Evolutionary conservation across 2,329 filamentous ascomycete species (phyloP).

Genomic region (Calonectria ilicicola): DNA sequence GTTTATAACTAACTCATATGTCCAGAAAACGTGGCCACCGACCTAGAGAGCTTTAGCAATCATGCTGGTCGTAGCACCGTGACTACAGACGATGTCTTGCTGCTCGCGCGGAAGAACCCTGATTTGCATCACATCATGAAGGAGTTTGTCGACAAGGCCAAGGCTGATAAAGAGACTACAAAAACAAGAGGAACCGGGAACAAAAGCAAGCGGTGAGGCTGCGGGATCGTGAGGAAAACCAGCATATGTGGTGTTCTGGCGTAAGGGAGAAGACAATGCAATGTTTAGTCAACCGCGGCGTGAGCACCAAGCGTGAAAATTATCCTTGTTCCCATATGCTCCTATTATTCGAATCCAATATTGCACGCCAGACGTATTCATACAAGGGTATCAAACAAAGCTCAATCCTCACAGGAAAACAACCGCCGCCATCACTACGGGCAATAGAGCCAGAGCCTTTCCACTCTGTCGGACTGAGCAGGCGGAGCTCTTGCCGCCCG

Average conservation of each 20-base stretch:
- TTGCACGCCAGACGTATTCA: neutral
- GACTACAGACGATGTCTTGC: constrained; percentile 86
- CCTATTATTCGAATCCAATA: neutral
- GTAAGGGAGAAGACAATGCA: neutral
- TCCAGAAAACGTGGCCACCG: constrained; percentile 66
- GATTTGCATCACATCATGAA: constrained; percentile 83
- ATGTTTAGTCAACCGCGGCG: neutral
- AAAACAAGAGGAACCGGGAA: constrained; percentile 46
- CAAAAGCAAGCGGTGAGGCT: constrained; percentile 45
- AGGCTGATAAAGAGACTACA: constrained; percentile 52
- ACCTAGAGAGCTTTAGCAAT: constrained; percentile 69
- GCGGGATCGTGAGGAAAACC: constrained; percentile 8
- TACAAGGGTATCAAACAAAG: neutral
- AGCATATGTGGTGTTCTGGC: constrained; percentile 26
- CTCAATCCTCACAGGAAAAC: neutral
- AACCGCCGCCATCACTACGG: neutral
- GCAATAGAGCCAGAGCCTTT: neutral
- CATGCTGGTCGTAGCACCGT: constrained; percentile 87
- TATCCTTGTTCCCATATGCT: neutral
- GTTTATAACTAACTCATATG: neutral
- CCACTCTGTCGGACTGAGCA: neutral
- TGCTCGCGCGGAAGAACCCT: constrained; percentile 88
- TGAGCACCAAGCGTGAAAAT: neutral
- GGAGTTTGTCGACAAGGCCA: constrained; percentile 72
- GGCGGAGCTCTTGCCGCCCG: neutral